Percentiles rank a stretch among this genome's conserved stretches.
These are phyloP conservation scores for Colletotrichum sp. DNA, from an alignment of 2,329 filamentous ascomycete species.

Conservation along the genomic window DNA sequence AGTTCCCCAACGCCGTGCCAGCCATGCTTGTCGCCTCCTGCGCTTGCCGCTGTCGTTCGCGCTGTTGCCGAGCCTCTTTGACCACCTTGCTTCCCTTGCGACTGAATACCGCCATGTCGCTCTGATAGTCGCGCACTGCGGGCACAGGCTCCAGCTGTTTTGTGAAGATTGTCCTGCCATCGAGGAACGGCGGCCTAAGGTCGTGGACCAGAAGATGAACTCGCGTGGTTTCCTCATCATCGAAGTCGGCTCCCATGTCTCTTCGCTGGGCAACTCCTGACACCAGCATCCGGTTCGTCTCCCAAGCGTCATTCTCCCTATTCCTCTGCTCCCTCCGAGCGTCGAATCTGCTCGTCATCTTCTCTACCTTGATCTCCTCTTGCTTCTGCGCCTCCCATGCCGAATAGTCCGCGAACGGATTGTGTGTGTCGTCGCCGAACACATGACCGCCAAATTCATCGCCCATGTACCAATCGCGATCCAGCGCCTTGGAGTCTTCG, in stretches of 20 bases:
- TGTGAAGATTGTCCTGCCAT: constrained; percentile 94
- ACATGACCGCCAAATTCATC: constrained; percentile 83
- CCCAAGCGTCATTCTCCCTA: constrained; percentile 96
- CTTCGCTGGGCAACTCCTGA: constrained; percentile 92
- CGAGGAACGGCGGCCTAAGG: constrained; percentile 89
- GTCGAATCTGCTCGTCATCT: constrained; percentile 73
- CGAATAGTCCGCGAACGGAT: constrained; percentile 81
- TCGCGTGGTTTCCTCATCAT: constrained; percentile 88
- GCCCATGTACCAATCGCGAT: constrained; percentile 91
- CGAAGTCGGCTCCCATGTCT: constrained; percentile 82
- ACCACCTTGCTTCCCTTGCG: constrained; percentile 94
- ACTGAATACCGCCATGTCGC: constrained; percentile 98
- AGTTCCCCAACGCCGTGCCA: constrained; percentile 88
- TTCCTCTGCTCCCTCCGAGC: constrained; percentile 83
- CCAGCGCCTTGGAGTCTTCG: constrained; percentile 76
- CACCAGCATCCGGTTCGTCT: constrained; percentile 97
- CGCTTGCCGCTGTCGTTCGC: constrained; percentile 91
- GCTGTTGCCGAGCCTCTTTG: constrained; percentile 87
- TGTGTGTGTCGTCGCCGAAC: constrained; percentile 91
- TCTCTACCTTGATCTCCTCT: constrained; percentile 78
- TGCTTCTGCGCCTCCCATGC: constrained; percentile 75
- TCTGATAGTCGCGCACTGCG: constrained; percentile 90
- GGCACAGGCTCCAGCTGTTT: constrained; percentile 96
- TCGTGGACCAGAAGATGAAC: constrained; percentile 94
- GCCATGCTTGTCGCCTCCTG: constrained; percentile 93